Conservation (phyloP, 1,284 basidiomycete genomes). For the Naganishia cerealis region DNA sequence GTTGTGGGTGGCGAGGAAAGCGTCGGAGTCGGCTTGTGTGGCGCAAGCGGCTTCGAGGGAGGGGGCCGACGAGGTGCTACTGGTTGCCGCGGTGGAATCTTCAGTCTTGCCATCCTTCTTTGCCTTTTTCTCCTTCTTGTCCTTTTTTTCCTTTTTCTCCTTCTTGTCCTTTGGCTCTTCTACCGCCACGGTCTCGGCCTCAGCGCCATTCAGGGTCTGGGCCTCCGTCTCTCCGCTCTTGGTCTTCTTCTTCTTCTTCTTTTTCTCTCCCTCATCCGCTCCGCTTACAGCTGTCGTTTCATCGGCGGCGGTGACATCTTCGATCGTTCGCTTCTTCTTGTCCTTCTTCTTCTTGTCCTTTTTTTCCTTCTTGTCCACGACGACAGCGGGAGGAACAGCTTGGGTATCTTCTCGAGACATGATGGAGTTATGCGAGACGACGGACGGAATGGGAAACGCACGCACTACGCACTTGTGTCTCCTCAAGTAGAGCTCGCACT, state of each 20-base stretch:
- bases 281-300: conserved; percentile 31
- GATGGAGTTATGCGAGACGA: background rate
- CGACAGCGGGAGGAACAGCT: background rate
- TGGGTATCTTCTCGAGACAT: conserved; percentile 22
- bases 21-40: conserved; percentile 58
- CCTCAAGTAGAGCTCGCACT: background rate
- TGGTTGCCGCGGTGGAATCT: background rate
- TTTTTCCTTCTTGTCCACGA: conserved; percentile 28
- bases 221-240: conserved; percentile 34
- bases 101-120: conserved; percentile 48
- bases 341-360: conserved; percentile 42
- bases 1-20: conserved; percentile 69
- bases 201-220: conserved; percentile 32
- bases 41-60: conserved; percentile 37
- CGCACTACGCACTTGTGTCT: background rate
- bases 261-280: conserved; percentile 41
- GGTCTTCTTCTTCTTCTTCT: conserved; percentile 49
- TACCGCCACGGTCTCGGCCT: conserved; percentile 18
- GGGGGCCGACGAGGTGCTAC: conserved; percentile 33
- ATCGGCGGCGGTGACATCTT: conserved; percentile 31
- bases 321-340: conserved; percentile 37
- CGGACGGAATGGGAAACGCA: background rate
- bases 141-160: conserved; percentile 37
- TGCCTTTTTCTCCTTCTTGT: conserved; percentile 50
- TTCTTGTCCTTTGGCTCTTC: conserved; percentile 38